Evolutionary conservation across 2,329 filamentous ascomycete genomes (phyloP), one percentile per base, ranked within the genome.

Genomic region (Neofusicoccum sp.): DNA sequence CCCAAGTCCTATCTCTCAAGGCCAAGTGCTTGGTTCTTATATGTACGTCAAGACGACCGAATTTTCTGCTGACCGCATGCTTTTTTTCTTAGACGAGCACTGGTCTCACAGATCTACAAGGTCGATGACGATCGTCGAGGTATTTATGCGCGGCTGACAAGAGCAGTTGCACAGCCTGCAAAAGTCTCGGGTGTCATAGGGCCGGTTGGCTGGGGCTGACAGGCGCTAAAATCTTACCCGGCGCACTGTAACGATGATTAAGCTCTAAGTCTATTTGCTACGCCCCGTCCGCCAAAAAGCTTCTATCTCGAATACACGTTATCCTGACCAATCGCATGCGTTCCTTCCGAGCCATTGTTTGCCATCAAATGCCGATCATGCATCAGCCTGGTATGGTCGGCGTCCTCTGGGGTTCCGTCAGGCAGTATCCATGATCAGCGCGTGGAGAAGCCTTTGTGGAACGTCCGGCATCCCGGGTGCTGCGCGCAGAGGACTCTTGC

Each of bases 211-310:
- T 11, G 33, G 51, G 36, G 38, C 38, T 56, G 51, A 33, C 51
- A 40, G 49, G 8, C 34, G 11, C 49, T 54, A 54, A 54, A 56
- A 24, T 31, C 36, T 44, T 24, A 56, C 51, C 36, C 26, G 51
- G 36, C 51, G 51, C 38, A 43, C 14, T 14, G 9, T 5, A 16
- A 28, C 26, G 9, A 12, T 31, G 51, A 56, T 56, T 56, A 56
- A 56, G 51, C 51, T 43, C 51, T 11, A 56, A 56, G 36, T 43
- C 30, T 56, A 43, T 56, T 56, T 56, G 51, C 51, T 34, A 14
- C 14, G 38, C 34, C 6, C 45, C 28, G 45, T 31, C 48, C 24
- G 31, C n/a, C 26, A n/a, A 30, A 26, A 47, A n/a, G 45, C 45
- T 48, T 33, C 14, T 11, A 24, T 12, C 34, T 33, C 12, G 38